Base-by-base conservation (phyloP, 345 rosid species). In the Populus davidiana region DNA sequence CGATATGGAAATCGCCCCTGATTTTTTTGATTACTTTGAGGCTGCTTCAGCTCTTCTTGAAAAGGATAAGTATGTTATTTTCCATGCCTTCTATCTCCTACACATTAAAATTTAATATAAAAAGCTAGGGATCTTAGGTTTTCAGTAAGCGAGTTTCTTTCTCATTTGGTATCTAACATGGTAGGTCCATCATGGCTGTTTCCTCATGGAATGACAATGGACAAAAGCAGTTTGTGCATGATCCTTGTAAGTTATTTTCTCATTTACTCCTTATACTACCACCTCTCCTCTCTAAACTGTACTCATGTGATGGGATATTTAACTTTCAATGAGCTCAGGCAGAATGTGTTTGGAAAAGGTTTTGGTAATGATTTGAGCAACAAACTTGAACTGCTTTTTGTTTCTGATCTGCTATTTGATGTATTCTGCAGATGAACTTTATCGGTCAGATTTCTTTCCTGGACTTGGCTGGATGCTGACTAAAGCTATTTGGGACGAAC, bases 171-270 rank as follows among this genome's bases (percentile, higher is more conserved):
- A 17, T 36, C 52, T 35, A n/a, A 23, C 59, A 17, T 81, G 65
- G 43, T 87, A 96, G 99, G 88, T 90, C 99, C 86, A 91, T 96
- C 71, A 89, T 96, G 97, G 99, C 97, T 76, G 96, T 90, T 83
- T 96, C 99, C 79, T 96, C 99, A 33, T 96, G 99, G 99, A 96
- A 96, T 94, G 99, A 96, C 90, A 96, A 96, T 85, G 99, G 99
- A 41, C 99, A 89, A 86, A 94, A 86, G 87, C 98, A 93, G 81
- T 96, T 94, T 80, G 99, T 96, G 79, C 90, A 94, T 75, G 97
- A 96, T 83, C 95, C 97, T 64, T 84, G 97, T 94, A 86, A 90
- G 95, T 84, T 72, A 65, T 71, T 77, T 62, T 21, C 69, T 72
- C 25, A 52, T 65, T 23, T 10, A 23, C 64, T 59, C 29, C 29